Conservation (phyloP, 768 basidiomycete species). For the Kwoniella sp. region DNA sequence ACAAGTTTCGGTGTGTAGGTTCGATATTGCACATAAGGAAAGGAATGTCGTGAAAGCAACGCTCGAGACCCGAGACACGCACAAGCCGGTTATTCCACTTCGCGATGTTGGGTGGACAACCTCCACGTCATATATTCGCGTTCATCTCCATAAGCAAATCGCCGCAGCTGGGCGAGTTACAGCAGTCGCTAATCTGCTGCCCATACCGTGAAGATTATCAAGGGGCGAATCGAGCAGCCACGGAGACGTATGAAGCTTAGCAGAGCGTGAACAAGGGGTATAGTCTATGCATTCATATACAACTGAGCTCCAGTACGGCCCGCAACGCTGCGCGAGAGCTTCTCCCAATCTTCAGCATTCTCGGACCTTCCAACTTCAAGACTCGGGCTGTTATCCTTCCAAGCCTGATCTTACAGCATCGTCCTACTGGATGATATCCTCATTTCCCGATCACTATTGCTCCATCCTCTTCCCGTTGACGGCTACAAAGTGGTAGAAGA, state of each 20-base stretch:
- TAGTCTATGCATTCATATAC: constrained; percentile 20
- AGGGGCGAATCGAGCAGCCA: too few relatives aligned
- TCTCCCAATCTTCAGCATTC: constrained; percentile 2
- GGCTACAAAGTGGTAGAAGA: constrained; percentile 86
- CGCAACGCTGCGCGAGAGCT: neutral
- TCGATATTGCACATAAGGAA: neutral
- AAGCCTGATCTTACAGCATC: neutral
- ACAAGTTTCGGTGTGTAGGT: neutral
- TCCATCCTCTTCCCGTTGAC: constrained; percentile 68
- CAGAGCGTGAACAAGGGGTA: neutral
- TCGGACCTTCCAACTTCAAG: neutral
- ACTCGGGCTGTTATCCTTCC: neutral
- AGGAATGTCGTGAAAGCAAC: neutral
- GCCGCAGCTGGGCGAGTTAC: too few relatives aligned
- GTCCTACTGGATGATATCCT: neutral
- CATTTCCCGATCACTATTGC: constrained; percentile 14
- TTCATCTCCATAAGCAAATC: too few relatives aligned
- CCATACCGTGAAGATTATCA: too few relatives aligned
- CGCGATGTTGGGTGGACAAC: neutral
- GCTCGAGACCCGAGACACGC: neutral
- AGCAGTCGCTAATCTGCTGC: too few relatives aligned
- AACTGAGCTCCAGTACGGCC: neutral
- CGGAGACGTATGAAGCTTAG: neutral
- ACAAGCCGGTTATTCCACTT: too few relatives aligned
- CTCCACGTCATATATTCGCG: constrained; percentile 4